phyloP scores from a whole-genome alignment of 164 flowering plant species.

The Annona cherimola region DNA sequence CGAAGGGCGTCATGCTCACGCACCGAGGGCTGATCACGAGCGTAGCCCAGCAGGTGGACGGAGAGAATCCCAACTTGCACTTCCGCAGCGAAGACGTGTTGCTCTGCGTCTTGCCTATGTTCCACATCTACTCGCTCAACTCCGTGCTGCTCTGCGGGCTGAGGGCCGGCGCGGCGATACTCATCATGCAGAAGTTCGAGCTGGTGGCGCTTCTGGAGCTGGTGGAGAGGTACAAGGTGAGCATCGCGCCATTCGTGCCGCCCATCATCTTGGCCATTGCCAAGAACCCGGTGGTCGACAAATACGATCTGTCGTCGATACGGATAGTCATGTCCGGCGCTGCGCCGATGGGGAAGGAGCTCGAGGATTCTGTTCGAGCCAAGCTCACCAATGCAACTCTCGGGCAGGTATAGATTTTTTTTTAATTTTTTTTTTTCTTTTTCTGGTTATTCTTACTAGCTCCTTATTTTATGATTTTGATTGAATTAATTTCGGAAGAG shows the following conservation, averaged over 20 bases:
- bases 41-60: constrained; percentile 91
- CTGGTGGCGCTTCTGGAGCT: constrained; percentile 48
- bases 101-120: constrained; percentile 71
- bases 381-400: constrained; percentile 73
- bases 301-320: constrained; percentile 69
- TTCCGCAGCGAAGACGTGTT: constrained; percentile 60
- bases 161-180: constrained; percentile 72
- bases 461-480: background rate
- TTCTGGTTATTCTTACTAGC: too few species aligned
- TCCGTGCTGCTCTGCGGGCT: constrained; percentile 65
- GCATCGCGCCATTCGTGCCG: constrained; percentile 80
- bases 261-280: constrained; percentile 77
- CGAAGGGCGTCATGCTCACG: constrained; percentile 90
- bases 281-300: constrained; percentile 51
- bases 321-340: constrained; percentile 75
- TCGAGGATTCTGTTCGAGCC: constrained; percentile 66
- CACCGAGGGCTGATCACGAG: constrained; percentile 73
- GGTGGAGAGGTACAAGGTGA: constrained; percentile 56
- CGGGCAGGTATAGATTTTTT: constrained; percentile 63
- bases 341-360: constrained; percentile 90
- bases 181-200: constrained; percentile 79
- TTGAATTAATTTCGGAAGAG: background rate
- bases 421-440: too few species aligned
- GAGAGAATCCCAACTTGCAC: constrained; percentile 82
- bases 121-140: constrained; percentile 81